Percentiles rank a stretch among this genome's conserved stretches.
Conservation (phyloP, 2,329 filamentous ascomycete genomes). For the Fusarium continuum region DNA sequence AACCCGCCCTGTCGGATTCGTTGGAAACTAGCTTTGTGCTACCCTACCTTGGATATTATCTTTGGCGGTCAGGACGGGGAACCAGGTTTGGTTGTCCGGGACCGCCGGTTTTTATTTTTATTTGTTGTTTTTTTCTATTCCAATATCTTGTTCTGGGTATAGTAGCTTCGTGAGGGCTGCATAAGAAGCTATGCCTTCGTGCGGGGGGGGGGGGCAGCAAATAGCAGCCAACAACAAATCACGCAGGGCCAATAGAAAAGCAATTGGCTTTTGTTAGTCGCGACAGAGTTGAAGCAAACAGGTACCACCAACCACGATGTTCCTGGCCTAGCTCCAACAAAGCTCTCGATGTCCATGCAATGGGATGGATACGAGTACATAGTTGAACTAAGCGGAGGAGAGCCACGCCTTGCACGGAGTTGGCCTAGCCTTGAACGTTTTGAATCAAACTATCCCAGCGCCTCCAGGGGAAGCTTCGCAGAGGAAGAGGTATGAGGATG, state of each 20-base stretch:
- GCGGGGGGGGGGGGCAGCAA: neutral
- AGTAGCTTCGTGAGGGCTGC: conserved; percentile 1
- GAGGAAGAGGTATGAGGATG: neutral
- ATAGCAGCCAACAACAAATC: conserved; percentile 31
- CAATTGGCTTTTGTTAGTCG: conserved; percentile 32
- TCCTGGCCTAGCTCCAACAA: conserved; percentile 27
- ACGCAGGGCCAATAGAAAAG: conserved; percentile 19
- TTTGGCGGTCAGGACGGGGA: conserved; percentile 34
- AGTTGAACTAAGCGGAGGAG: neutral
- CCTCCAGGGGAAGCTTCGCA: conserved; percentile 24
- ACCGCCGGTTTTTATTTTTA: conserved; percentile 15
- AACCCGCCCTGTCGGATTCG: neutral
- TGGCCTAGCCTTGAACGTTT: conserved; percentile 28
- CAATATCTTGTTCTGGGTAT: conserved; percentile 17
- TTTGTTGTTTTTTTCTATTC: conserved; percentile 22
- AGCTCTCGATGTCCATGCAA: neutral
- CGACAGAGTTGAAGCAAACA: neutral
- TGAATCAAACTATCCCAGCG: conserved; percentile 16
- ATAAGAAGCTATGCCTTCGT: conserved; percentile 8
- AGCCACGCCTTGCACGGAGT: conserved; percentile 19
- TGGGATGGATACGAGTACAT: conserved; percentile 11
- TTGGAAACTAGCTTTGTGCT: neutral
- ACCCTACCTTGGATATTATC: conserved; percentile 14
- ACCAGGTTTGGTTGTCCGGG: conserved; percentile 20
- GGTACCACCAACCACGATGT: conserved; percentile 16